Evolutionary conservation across 495 filamentous ascomycete genomes (phyloP).

Genomic region (Lasiosphaeria miniovina): DNA sequence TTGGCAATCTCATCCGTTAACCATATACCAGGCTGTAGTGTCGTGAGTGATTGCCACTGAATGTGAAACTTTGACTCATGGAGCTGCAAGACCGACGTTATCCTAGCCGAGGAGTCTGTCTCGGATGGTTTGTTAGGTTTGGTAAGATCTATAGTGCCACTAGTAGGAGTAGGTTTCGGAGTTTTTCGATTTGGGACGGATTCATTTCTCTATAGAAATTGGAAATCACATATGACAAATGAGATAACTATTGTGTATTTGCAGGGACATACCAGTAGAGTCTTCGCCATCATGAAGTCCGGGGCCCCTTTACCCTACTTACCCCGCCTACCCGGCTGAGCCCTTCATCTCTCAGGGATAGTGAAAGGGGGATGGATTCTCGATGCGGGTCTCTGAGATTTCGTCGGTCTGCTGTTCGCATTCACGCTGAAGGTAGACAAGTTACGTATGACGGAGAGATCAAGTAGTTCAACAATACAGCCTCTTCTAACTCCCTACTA

Average conservation of each 20-base stretch:
- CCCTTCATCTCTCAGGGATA: too few species aligned
- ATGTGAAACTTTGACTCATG: background rate
- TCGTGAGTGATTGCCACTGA: conserved; percentile 1
- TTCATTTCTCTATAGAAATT: background rate
- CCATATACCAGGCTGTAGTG: conserved; percentile 3
- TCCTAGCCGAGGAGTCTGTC: background rate
- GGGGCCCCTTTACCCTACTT: too few species aligned
- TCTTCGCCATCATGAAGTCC: background rate
- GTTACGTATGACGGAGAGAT: too few species aligned
- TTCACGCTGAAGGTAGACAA: too few species aligned
- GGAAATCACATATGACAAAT: background rate
- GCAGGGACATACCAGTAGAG: background rate
- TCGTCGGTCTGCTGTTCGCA: too few species aligned
- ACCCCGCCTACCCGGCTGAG: too few species aligned
- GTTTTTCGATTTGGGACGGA: background rate
- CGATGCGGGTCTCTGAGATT: too few species aligned
- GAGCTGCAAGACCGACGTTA: conserved; percentile 2
- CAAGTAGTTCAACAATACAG: too few species aligned
- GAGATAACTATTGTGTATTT: background rate
- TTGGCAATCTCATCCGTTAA: conserved; percentile 8
- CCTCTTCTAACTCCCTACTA: too few species aligned
- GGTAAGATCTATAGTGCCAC: background rate
- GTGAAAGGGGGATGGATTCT: too few species aligned
- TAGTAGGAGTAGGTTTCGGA: background rate
- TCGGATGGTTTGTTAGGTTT: background rate